Base-by-base conservation (phyloP, 2,329 filamentous ascomycete genomes). In the Pseudonectria buxi region DNA sequence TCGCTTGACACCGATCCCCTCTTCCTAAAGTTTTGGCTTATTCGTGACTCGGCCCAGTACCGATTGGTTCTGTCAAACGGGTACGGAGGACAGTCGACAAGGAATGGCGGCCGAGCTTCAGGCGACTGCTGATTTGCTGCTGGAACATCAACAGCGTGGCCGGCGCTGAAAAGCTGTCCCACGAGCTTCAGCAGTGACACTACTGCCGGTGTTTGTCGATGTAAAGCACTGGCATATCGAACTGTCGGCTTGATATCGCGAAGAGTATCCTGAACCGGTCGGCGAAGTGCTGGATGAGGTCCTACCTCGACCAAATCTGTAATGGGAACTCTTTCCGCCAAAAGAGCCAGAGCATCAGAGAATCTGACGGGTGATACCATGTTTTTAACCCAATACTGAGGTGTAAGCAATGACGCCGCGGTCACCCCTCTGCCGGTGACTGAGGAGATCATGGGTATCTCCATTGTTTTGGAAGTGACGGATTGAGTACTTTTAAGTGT, bases 371-470 rank as follows among this genome's bases (percentile, higher is more conserved):
- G 42, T 4, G 49, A 53, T 0, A 54, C 51, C 14, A 63, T 46
- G 29, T 63, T 63, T 15, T 59, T 56, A 2, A 68, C 61, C 64
- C 65, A 67, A 50, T 68, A 64, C 3, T 49, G 43, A 1, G 58
- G 33, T 27, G 59, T 35, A 1, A 14, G 55, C 6, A 67, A 48
- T 29, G 59, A 58, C 3, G 45, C 51, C 7, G 54, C 57, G 11
- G 62, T 54, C 12, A 61, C 49, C 7, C 53, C 52, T 11, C 54
- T 52, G 12, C 65, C 64, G 2, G 62, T 49, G 1, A 68, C 52
- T 2, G 66, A 68, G 3, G 66, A 69, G 44, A 65, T 16, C 37
- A 39, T 39, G 22, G 37, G n/a, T 37, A 5, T 5, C 7, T 26
- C n/a, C n/a, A n/a, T n/a, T n/a, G n/a, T n/a, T n/a, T n/a, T n/a